Evolutionary conservation across 768 basidiomycete genomes (phyloP).

Genomic region (Mycena metata): DNA sequence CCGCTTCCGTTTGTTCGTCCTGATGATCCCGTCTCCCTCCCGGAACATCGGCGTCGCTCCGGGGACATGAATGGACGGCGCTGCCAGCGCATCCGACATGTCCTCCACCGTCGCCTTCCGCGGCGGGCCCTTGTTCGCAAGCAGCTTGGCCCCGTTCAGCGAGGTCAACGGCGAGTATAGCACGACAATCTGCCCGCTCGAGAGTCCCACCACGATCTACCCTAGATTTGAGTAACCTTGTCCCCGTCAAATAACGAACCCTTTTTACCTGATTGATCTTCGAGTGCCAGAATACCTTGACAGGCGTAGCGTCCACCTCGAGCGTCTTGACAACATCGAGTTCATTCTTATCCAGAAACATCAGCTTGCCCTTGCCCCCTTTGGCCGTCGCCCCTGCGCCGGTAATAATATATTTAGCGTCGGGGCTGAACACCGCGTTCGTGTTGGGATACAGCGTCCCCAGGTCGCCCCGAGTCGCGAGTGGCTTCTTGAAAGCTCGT

Average conservation of each 20-base stretch:
- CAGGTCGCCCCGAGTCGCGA: constrained; percentile 74
- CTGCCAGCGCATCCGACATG: constrained; percentile 86
- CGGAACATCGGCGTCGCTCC: constrained; percentile 94
- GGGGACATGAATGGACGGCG: constrained; percentile 92
- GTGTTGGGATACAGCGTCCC: constrained; percentile 91
- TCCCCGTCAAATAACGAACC: constrained; percentile 28
- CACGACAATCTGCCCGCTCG: constrained; percentile 89
- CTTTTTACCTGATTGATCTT: constrained; percentile 92
- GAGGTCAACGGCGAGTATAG: constrained; percentile 94
- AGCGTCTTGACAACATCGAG: constrained; percentile 78
- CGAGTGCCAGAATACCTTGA: constrained; percentile 94
- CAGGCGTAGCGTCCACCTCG: constrained; percentile 82
- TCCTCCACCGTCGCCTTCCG: constrained; percentile 88
- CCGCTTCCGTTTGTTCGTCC: constrained; percentile 87
- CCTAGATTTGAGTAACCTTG: constrained; percentile 15
- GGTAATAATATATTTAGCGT: constrained; percentile 90
- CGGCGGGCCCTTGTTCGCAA: constrained; percentile 88
- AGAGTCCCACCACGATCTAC: constrained; percentile 89
- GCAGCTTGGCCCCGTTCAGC: constrained; percentile 91
- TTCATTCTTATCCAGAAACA: constrained; percentile 79
- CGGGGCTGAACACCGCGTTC: constrained; percentile 95
- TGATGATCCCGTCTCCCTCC: constrained; percentile 78
- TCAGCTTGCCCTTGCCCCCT: constrained; percentile 76
- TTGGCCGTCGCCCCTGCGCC: constrained; percentile 80
- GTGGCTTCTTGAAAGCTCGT: constrained; percentile 90